phyloP scores from a whole-genome alignment of 345 rosid species.

The Gossypium longicalyx region DNA sequence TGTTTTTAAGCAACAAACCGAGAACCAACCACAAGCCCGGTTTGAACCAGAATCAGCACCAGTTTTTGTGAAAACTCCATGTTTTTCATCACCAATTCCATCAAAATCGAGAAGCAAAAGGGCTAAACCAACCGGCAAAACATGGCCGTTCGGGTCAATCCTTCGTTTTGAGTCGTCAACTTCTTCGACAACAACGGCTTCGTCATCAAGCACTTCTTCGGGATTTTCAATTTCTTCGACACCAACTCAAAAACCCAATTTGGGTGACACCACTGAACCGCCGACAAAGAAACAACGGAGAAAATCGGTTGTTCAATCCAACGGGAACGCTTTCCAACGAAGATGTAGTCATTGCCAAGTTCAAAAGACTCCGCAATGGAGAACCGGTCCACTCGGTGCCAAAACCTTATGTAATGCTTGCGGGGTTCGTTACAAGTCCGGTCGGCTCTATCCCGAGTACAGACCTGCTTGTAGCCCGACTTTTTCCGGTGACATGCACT shows the following conservation, averaged over 20 bases:
- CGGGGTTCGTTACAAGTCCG: slow-evolving; percentile 57
- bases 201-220: slow-evolving; percentile 21
- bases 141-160: slow-evolving; percentile 29
- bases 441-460: slow-evolving; percentile 56
- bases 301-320: slow-evolving; percentile 22
- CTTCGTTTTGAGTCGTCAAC: slow-evolving; percentile 26
- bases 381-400: slow-evolving; percentile 57
- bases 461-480: slow-evolving; percentile 66
- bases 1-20: background rate
- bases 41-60: slow-evolving; percentile 18
- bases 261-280: slow-evolving; percentile 19
- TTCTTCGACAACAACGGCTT: slow-evolving; percentile 10
- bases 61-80: slow-evolving; percentile 12
- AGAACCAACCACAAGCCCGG: slow-evolving; percentile 4
- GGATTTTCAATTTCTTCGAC: slow-evolving; percentile 12
- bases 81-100: slow-evolving; percentile 28
- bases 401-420: slow-evolving; percentile 61
- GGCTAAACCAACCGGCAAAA: slow-evolving; percentile 16
- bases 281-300: slow-evolving; percentile 31
- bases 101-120: slow-evolving; percentile 46
- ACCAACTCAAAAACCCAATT: background rate
- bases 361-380: slow-evolving; percentile 63
- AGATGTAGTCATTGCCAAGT: slow-evolving; percentile 53
- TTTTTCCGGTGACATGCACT: slow-evolving; percentile 39
- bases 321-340: slow-evolving; percentile 31